Conservation (phyloP, 306 rosid genomes). For the Sicyos baderoa region DNA sequence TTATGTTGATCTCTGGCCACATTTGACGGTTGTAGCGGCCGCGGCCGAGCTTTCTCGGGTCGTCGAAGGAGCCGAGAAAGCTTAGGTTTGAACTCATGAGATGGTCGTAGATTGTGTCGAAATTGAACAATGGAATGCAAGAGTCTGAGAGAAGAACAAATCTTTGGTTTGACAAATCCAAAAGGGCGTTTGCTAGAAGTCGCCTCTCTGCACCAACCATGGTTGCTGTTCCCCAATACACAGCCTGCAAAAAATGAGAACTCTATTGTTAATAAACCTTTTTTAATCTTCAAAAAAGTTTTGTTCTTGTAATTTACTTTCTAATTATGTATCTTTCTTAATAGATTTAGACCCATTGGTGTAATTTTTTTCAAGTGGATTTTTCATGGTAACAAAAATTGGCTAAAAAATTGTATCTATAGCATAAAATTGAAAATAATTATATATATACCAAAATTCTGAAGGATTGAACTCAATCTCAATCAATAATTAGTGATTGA, state of each 20-base stretch:
- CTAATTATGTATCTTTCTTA: neutral
- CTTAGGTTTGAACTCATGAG: constrained; percentile 37
- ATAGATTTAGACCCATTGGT: no score
- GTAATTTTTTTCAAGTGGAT: no score
- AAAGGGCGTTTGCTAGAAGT: constrained; percentile 48
- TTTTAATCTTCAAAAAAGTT: neutral
- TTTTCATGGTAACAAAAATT: no score
- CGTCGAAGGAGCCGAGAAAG: constrained; percentile 35
- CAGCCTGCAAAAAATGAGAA: constrained; percentile 26
- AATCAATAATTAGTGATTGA: no score
- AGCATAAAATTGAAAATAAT: no score
- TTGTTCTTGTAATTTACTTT: no score
- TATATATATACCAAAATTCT: no score
- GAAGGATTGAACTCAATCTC: no score
- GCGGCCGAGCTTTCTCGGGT: constrained; percentile 31
- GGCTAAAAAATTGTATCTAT: no score
- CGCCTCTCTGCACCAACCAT: constrained; percentile 64
- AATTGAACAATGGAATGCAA: constrained; percentile 59
- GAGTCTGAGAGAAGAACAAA: constrained; percentile 55
- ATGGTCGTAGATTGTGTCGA: constrained; percentile 33
- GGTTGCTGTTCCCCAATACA: constrained; percentile 45
- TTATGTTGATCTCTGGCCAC: constrained; percentile 37
- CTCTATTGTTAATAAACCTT: neutral
- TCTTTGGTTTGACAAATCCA: constrained; percentile 45
- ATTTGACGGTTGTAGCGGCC: constrained; percentile 44